phyloP scores from a whole-genome alignment of 2,329 filamentous ascomycete genomes.

The Apiospora sp. region DNA sequence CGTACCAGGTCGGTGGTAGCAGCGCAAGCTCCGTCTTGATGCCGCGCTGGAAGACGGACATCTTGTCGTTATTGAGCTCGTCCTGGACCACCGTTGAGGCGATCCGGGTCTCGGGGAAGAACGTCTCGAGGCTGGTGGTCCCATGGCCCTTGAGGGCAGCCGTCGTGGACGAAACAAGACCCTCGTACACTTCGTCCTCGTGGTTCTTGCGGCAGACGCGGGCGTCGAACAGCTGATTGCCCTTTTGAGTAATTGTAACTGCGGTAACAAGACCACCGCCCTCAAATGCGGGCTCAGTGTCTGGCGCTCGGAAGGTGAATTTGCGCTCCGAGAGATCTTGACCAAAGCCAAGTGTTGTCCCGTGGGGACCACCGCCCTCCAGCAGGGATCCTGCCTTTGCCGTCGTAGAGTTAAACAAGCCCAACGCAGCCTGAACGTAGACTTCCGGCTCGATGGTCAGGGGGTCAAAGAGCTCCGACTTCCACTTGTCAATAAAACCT shows the following conservation, averaged over 20 bases:
- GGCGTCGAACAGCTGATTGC: constrained; percentile 55
- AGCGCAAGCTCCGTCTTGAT: constrained; percentile 65
- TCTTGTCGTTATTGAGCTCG: constrained; percentile 56
- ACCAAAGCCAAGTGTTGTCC: constrained; percentile 63
- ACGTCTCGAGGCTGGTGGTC: constrained; percentile 66
- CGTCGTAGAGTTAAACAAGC: constrained; percentile 65
- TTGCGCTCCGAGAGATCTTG: constrained; percentile 53
- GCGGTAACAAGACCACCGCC: constrained; percentile 62
- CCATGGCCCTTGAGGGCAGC: constrained; percentile 5
- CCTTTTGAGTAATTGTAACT: constrained; percentile 58
- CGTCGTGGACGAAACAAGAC: constrained; percentile 52
- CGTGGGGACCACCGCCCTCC: constrained; percentile 44
- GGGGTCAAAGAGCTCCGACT: constrained; percentile 77
- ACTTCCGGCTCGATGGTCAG: constrained; percentile 72
- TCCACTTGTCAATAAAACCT: constrained; percentile 92
- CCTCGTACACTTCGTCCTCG: constrained; percentile 51
- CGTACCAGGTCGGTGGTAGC: constrained; percentile 78
- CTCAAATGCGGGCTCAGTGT: constrained; percentile 69
- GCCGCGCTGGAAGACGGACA: constrained; percentile 81
- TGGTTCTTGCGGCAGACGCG: constrained; percentile 52
- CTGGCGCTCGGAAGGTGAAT: constrained; percentile 63
- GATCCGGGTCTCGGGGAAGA: constrained; percentile 83
- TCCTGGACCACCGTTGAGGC: constrained; percentile 78
- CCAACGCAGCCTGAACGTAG: constrained; percentile 86
- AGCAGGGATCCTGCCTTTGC: constrained; percentile 38